Base-by-base conservation (phyloP, 371 early-diverging fungal genomes). In the Polyrhizophydium stewartii region DNA sequence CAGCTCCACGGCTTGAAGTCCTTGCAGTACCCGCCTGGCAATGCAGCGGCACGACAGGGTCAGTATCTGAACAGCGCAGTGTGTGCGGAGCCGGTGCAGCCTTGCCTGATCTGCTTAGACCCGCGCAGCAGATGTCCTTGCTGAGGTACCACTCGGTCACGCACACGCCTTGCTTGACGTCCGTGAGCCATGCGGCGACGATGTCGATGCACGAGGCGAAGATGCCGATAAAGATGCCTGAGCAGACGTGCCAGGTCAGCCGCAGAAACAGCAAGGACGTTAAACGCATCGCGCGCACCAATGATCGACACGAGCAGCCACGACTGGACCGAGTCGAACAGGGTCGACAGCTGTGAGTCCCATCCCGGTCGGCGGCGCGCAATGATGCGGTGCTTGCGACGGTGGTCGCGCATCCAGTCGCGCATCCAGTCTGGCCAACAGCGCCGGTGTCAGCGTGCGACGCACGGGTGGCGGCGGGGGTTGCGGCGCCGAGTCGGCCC, bases 311-410 rank as follows among this genome's bases (percentile, higher is more conserved):
- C 58, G 17, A 75, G 64, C 25, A 75, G 49, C 75, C 75, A 75
- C 5, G 70, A 62, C 56, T 72, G 73, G 25, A 64, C 55, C 5
- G 67, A 64, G 25, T 71, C 69, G 41, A 66, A 62, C 38, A 65
- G 25, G 16, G 47, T 19, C 13, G 35, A 30, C 2, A 60, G 13
- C n/a, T 53, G 33, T 9, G 63, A 21, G 19, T 55, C 41, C 61
- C 61, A 59, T 1, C 61, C 57, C 12, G 56, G 32, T 16, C 40
- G 27, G 10, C 28, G 31, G 25, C 37, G 21, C 7, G 32, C 56
- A 2, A 51, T 76, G 24, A 93, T 59, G 51, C 74, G 82, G 24
- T 87, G 72, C 33, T 86, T 72, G 27, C 93, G 73, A 0, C 86
- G 75, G 25, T 90, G 86, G 68, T 94, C 94, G 59, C 51, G 21